Conservation (phyloP, 1,139 yeast genomes). For the Taphrina deformans region DNA sequence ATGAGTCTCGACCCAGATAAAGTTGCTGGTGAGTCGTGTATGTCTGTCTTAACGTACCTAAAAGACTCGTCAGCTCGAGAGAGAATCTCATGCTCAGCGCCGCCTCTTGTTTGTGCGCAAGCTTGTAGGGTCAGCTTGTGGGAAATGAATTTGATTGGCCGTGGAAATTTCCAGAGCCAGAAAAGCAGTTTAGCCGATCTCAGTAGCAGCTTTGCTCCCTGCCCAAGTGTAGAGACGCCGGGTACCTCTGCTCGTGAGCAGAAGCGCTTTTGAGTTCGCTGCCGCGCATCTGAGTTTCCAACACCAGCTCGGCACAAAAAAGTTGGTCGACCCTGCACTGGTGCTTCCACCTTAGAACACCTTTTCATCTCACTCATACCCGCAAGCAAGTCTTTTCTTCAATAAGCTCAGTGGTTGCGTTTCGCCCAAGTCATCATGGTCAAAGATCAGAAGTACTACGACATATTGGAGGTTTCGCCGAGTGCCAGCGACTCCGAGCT, state of each 20-base stretch:
- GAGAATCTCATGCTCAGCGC: too few relatives aligned
- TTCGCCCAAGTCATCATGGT: conserved; percentile 12
- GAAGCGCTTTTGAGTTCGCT: neutral
- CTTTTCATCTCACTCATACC: neutral
- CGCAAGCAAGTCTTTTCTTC: too few relatives aligned
- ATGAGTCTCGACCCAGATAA: too few relatives aligned
- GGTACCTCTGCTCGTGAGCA: too few relatives aligned
- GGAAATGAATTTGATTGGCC: conserved; percentile 2
- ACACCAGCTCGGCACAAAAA: neutral
- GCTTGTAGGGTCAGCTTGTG: too few relatives aligned
- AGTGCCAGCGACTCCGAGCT: conserved; percentile 13
- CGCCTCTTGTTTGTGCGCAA: too few relatives aligned
- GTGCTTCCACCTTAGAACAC: neutral
- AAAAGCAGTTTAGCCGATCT: neutral
- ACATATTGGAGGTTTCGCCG: conserved; percentile 7
- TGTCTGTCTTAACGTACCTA: too few relatives aligned
- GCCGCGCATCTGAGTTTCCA: neutral
- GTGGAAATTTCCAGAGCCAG: conserved; percentile 17
- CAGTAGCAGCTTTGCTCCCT: too few relatives aligned
- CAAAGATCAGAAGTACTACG: conserved; percentile 10
- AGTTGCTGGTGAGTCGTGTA: too few relatives aligned
- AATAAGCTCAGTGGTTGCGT: too few relatives aligned
- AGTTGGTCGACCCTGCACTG: neutral
- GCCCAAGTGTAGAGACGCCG: too few relatives aligned
- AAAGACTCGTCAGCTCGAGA: too few relatives aligned